A percentile compares a stretch with the other conserved stretches of the same genome.
Evolutionary conservation across 23 red algal genomes (phyloP).

Genomic region (Agarophyton chilense): DNA sequence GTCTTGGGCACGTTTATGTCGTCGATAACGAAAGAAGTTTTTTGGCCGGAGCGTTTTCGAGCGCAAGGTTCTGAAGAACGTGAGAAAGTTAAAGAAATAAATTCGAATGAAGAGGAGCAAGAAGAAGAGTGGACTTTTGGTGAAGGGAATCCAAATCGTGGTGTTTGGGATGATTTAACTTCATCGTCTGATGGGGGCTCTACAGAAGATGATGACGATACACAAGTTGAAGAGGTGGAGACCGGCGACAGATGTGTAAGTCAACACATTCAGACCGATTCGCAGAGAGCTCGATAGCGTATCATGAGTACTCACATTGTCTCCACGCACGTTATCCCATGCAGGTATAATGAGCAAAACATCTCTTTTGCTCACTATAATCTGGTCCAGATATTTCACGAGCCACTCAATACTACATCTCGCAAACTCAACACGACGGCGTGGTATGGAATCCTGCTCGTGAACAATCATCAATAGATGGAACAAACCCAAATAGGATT

Average conservation of each 20-base stretch:
- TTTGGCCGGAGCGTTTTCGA: conserved; percentile 46
- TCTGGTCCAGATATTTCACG: too few relatives aligned
- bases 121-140: conserved; percentile 48
- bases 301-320: too few relatives aligned
- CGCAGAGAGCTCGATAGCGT: background rate
- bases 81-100: background rate
- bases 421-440: too few relatives aligned
- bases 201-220: background rate
- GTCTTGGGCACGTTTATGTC: conserved; percentile 36
- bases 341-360: too few relatives aligned
- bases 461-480: too few relatives aligned
- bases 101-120: background rate
- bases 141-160: conserved; percentile 48
- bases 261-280: background rate
- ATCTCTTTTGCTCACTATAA: too few relatives aligned
- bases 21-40: conserved; percentile 24
- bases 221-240: background rate
- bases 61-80: background rate
- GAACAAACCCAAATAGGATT: too few relatives aligned
- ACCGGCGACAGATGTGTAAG: background rate
- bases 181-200: conserved; percentile 11
- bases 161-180: conserved; percentile 19
- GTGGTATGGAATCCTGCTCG: too few relatives aligned
- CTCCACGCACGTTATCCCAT: too few relatives aligned
- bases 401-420: too few relatives aligned